Evolutionary conservation across 768 basidiomycete species (phyloP).

Genomic region (Filobasidium floriforme): DNA sequence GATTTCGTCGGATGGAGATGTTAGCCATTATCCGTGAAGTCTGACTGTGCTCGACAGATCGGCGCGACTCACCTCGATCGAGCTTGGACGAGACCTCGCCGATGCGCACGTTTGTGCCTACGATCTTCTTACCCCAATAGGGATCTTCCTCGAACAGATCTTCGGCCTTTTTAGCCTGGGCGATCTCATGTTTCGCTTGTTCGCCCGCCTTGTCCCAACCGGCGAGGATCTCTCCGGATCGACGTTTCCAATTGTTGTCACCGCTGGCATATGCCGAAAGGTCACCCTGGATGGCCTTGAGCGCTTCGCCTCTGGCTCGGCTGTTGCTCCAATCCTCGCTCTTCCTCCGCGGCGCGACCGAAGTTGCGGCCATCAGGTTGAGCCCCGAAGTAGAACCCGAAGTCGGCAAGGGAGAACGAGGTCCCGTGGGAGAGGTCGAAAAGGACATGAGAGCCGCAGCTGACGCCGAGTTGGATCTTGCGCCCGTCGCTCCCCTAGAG

Average conservation of each 20-base stretch:
- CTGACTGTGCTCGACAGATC: background rate
- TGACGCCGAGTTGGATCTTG: constrained; percentile 16
- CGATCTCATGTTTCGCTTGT: background rate
- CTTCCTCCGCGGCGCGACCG: constrained; percentile 17
- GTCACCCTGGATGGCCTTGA: constrained; percentile 11
- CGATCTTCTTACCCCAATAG: constrained; percentile 14
- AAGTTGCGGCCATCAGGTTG: constrained; percentile 19
- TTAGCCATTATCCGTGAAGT: background rate
- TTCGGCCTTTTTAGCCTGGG: constrained; percentile 2
- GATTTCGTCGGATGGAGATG: background rate
- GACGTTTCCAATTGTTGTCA: constrained; percentile 8
- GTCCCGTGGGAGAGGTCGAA: background rate
- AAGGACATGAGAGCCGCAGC: constrained; percentile 20
- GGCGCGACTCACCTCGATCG: constrained; percentile 13
- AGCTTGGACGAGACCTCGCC: constrained; percentile 23
- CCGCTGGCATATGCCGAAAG: constrained; percentile 3
- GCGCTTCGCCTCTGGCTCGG: constrained; percentile 16
- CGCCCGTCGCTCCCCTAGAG: constrained; percentile 11
- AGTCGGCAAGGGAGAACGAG: constrained; percentile 7
- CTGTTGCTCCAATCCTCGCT: constrained; percentile 23
- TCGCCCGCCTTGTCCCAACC: constrained; percentile 5
- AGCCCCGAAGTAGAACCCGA: constrained; percentile 12
- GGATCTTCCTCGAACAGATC: constrained; percentile 16
- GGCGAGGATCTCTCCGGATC: constrained; percentile 8
- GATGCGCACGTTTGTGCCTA: constrained; percentile 21